Conservation (phyloP, 164 flowering plant species). For the Magnolia officinalis region DNA sequence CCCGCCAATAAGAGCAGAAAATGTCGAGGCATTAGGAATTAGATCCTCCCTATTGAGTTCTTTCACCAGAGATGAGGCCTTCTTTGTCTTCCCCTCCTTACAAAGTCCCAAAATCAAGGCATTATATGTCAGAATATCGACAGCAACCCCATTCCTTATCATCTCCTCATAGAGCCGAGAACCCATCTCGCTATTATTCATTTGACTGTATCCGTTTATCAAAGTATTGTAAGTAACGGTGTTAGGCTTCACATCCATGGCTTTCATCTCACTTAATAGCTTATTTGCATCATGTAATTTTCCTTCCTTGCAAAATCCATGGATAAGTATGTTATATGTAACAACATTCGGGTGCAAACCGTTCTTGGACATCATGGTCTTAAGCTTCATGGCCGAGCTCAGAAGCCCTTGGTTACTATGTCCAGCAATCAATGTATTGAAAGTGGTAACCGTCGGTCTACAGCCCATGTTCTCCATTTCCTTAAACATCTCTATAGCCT, state of each 20-base stretch:
- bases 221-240: conserved; percentile 71
- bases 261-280: conserved; percentile 68
- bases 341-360: conserved; percentile 47
- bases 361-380: conserved; percentile 48
- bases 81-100: conserved; percentile 83
- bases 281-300: conserved; percentile 64
- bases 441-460: conserved; percentile 47
- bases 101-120: conserved; percentile 74
- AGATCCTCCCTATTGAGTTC: conserved; percentile 59
- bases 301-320: conserved; percentile 71
- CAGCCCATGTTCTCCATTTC: conserved; percentile 65
- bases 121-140: conserved; percentile 76
- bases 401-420: conserved; percentile 57
- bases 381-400: conserved; percentile 57
- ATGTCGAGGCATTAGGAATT: conserved; percentile 75
- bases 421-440: conserved; percentile 70
- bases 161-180: conserved; percentile 65
- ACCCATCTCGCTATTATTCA: conserved; percentile 60
- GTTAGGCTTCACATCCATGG: conserved; percentile 47
- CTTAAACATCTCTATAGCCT: conserved; percentile 55
- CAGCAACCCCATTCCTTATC: conserved; percentile 47
- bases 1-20: conserved; percentile 69
- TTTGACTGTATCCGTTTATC: conserved; percentile 62
- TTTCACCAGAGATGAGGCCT: conserved; percentile 69
- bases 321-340: conserved; percentile 68